Evolutionary conservation across 108 stramenopile genomes (phyloP).

Genomic region (Tribonema minus): DNA sequence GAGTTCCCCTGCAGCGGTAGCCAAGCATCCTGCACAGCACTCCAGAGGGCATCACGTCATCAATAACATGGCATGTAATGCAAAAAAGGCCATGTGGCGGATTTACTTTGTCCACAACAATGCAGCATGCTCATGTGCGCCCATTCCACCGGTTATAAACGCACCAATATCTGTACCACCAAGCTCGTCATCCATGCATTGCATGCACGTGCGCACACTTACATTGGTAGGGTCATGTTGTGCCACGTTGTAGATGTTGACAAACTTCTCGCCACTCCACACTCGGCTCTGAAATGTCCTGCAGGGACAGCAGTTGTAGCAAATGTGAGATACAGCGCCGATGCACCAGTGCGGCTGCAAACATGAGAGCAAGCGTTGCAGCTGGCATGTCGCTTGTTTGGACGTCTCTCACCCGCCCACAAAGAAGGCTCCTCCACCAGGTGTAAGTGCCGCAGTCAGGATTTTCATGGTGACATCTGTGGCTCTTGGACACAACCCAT

Average conservation of each 20-base stretch:
- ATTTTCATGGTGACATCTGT: background rate
- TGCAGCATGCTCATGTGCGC: too few relatives aligned
- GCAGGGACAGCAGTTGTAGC: background rate
- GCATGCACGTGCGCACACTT: too few relatives aligned
- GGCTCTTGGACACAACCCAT: background rate
- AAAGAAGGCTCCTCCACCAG: background rate
- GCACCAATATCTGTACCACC: too few relatives aligned
- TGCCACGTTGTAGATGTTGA: slow-evolving; percentile 86
- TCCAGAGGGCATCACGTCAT: background rate
- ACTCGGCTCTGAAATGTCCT: slow-evolving; percentile 82
- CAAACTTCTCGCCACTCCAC: slow-evolving; percentile 87
- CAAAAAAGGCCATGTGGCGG: too few relatives aligned
- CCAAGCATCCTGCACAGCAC: slow-evolving; percentile 63
- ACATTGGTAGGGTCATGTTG: slow-evolving; percentile 16
- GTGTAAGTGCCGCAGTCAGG: background rate
- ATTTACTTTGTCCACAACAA: too few relatives aligned
- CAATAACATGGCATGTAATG: too few relatives aligned
- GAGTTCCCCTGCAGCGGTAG: slow-evolving; percentile 64
- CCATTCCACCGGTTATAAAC: too few relatives aligned
- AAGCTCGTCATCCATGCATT: too few relatives aligned
- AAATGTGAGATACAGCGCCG: background rate
- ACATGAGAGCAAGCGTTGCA: slow-evolving; percentile 2
- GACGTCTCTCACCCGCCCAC: slow-evolving; percentile 55
- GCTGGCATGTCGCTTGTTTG: slow-evolving; percentile 53
- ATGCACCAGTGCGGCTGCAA: slow-evolving; percentile 3